Evolutionary conservation across 2,329 filamentous ascomycete species (phyloP), one percentile per base, ranked within the genome.

Genomic region (Scorias spongiosa): DNA sequence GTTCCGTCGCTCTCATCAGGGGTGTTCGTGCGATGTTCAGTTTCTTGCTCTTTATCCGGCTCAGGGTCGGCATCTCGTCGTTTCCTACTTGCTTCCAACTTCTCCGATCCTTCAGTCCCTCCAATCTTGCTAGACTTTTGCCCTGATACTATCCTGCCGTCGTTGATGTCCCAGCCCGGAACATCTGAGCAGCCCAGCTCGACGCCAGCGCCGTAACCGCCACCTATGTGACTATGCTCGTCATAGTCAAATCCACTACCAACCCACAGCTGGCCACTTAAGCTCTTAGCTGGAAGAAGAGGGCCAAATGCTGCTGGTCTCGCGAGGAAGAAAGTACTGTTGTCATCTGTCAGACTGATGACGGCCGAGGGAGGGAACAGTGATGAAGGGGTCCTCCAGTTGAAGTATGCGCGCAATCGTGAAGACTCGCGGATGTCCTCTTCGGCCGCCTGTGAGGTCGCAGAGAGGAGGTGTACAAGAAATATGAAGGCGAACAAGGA

Each of bases 111-210:
- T 56, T 12, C 51, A 18, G 20, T 37, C 10, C 38, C 26, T 18
- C 29, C 40, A 44, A 52, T 56, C 47, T 51, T 56, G 26, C 46
- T 44, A 30, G 37, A 28, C 34, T 47, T 61, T 18, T 18, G 11
- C 12, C 38, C 38, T 4, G 18, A 56, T 62, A 43, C 68, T 70
- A 20, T 63, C 12, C 41, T 40, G 8, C 40, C 40, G 32, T 67
- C 39, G 39, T 49, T 55, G 32, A 50, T 71, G 38, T 76, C 76
- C 86, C 89, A 95, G 6, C 84, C 88, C 2, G 86, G 85, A 15
- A 94, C 80, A 68, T 98, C 91, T 58, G 87, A 93, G 64, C 91
- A 98, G 39, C 91, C 91, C 29, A 96, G 70, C 66, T 98, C 89
- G 30, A 87, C 86, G 43, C 66, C 66, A 1, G 66, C 61, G 40